Evolutionary conservation across 2,329 filamentous ascomycete species (phyloP), one percentile per base, ranked within the genome.

Genomic region (Dothideomycetes sp.): DNA sequence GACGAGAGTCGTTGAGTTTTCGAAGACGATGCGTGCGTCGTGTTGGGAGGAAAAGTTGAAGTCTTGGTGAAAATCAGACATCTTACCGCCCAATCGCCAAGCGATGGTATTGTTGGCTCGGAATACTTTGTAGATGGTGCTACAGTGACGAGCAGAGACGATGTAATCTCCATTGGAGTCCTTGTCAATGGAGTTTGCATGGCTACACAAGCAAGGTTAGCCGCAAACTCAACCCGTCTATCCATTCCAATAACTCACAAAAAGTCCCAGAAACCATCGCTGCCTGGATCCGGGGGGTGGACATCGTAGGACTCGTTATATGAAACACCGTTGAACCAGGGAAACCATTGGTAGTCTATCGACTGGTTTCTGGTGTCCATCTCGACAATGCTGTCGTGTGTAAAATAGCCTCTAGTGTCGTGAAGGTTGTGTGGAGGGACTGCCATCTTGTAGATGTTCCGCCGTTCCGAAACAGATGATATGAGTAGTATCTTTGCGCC

Each of bases 121-220:
- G 5, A 54, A 60, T 15, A 65, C 51, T 27, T 60, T 45, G 41
- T 63, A 64, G 14, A 65, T 52, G 5, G 53, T 51, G 42, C 61
- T 56, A 4, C 58, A 60, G 41, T 60, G 58, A 3, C 62, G 57
- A 22, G 56, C 52, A 0, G 62, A 64, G 10, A 64, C 46, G 16
- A 64, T 33, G 31, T 58, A 63, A 39, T 65, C 57, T 3, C 62
- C 62, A 10, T 53, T 45, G 3, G 39, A 43, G 35, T 59, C 59
- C 39, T 57, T 61, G 38, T 63, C 60, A 17, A 63, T 50, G 2
- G 59, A 53, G 41, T 64, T 65, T 35, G 59, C 49, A 34, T 65
- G 63, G 22, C 7, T 27, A 27, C 22, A 12, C 22, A 7, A 7
- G 7, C 22, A 12, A 27, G 22, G 7, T 27, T 12, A 7, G 22